Conservation (phyloP, 305 asterid species). For the Fraxinus xanthoxyloides region DNA sequence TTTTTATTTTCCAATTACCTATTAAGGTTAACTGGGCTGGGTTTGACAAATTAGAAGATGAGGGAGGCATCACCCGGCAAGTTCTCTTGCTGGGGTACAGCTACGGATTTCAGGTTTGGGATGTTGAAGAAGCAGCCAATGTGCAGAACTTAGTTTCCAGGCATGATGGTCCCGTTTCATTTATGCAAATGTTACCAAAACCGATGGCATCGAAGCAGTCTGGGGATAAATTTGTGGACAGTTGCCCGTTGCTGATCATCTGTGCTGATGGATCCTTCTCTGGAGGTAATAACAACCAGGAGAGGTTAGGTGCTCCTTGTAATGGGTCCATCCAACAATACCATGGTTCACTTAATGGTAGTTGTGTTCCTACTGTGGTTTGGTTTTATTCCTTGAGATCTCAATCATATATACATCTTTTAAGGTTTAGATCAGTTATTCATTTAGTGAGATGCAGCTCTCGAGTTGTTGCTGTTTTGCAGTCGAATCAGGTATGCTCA, state of each 20-base stretch:
- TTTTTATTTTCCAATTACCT: not conserved
- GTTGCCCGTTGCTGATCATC: slow-evolving; percentile 69
- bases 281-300: slow-evolving; percentile 52
- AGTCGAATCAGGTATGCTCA: slow-evolving; percentile 68
- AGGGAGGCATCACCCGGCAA: slow-evolving; percentile 32
- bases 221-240: slow-evolving; percentile 48
- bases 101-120: slow-evolving; percentile 93
- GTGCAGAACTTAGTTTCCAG: slow-evolving; percentile 76
- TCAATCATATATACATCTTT: slow-evolving; percentile 70
- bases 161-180: slow-evolving; percentile 89
- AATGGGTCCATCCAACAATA: slow-evolving; percentile 45
- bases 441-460: slow-evolving; percentile 85
- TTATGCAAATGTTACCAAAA: slow-evolving; percentile 61
- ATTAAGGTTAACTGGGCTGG: slow-evolving; percentile 87
- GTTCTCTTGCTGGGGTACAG: slow-evolving; percentile 66
- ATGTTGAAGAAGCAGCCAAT: slow-evolving; percentile 75
- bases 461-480: slow-evolving; percentile 75
- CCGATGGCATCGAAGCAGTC: slow-evolving; percentile 39
- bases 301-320: slow-evolving; percentile 35
- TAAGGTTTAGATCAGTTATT: slow-evolving; percentile 79
- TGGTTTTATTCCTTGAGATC: slow-evolving; percentile 85
- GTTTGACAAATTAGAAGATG: slow-evolving; percentile 60
- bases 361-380: slow-evolving; percentile 66
- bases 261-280: slow-evolving; percentile 80
- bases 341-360: slow-evolving; percentile 39